Evolutionary conservation across 805 yeast species (phyloP).

Genomic region (Spathaspora gorwiae): DNA sequence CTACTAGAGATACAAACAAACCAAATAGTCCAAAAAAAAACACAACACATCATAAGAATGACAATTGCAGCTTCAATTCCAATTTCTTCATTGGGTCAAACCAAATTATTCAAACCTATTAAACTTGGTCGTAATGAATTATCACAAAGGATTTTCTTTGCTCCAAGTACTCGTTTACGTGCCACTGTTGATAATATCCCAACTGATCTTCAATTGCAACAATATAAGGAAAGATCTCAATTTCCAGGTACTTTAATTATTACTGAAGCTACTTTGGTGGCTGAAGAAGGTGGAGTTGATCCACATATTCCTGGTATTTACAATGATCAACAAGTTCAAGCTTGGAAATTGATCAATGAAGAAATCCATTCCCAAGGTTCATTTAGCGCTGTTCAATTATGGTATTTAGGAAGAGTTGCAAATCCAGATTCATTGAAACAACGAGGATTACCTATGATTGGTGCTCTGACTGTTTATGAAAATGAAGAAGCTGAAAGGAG

Average conservation of each 20-base stretch:
- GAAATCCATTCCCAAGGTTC: constrained; percentile 43
- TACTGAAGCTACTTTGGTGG: constrained; percentile 26
- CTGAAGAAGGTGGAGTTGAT: constrained; percentile 35
- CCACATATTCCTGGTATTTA: constrained; percentile 45
- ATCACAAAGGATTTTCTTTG: constrained; percentile 15
- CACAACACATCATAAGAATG: not conserved
- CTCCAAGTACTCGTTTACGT: constrained; percentile 23
- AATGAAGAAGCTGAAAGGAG: constrained; percentile 10
- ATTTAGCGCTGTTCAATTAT: constrained; percentile 43
- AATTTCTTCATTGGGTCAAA: constrained; percentile 9
- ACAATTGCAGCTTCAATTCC: constrained; percentile 8
- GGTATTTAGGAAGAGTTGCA: constrained; percentile 46
- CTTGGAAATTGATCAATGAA: constrained; percentile 45
- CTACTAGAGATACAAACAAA: too few relatives aligned
- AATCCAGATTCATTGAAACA: constrained; percentile 18
- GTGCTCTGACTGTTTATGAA: constrained; percentile 10
- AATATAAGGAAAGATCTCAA: constrained; percentile 25
- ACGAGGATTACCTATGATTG: constrained; percentile 12
- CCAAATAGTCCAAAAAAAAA: too few relatives aligned
- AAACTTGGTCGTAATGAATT: constrained; percentile 23
- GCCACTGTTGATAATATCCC: constrained; percentile 19
- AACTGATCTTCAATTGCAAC: constrained; percentile 19
- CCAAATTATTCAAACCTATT: constrained; percentile 25
- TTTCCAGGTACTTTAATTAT: constrained; percentile 25
- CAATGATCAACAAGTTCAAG: constrained; percentile 41